phyloP scores from a whole-genome alignment of 202 grass and related monocot genomes.

The Bolboschoenoplectus hybrid region DNA sequence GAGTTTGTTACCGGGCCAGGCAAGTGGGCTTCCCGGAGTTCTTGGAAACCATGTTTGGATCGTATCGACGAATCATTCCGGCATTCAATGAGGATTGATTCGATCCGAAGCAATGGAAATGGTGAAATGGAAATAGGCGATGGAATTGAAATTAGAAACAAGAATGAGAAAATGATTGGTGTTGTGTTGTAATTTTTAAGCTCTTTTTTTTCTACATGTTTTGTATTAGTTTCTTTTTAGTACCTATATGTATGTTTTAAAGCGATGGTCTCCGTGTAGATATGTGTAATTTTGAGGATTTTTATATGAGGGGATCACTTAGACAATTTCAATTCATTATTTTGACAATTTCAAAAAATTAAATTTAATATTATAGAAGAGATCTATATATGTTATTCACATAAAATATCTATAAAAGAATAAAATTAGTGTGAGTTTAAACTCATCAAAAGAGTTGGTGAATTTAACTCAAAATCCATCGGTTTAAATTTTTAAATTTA shows the following conservation, averaged over 20 bases:
- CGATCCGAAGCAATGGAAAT: conserved; percentile 41
- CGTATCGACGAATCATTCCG: conserved; percentile 86
- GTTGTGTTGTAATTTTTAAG: neutral
- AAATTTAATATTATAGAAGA: neutral
- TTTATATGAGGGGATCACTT: neutral
- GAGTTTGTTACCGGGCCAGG: neutral
- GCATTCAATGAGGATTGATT: conserved; percentile 53
- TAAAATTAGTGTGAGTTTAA: too few relatives aligned
- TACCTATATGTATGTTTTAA: neutral
- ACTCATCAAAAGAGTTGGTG: too few relatives aligned
- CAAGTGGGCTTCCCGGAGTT: conserved; percentile 9
- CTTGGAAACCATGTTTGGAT: conserved; percentile 71
- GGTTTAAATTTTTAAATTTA: too few relatives aligned
- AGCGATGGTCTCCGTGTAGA: neutral
- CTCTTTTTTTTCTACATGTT: neutral
- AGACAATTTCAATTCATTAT: too few relatives aligned
- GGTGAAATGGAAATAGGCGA: neutral
- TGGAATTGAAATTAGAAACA: neutral
- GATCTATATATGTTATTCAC: too few relatives aligned
- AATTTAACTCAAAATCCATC: too few relatives aligned
- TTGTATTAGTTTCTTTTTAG: neutral
- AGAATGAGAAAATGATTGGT: neutral
- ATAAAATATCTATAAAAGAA: too few relatives aligned
- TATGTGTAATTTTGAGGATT: neutral
- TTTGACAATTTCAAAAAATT: neutral